These are phyloP conservation scores for Diaporthe destruens DNA, from an alignment of 2,329 filamentous ascomycete genomes.

Conservation along the genomic window DNA sequence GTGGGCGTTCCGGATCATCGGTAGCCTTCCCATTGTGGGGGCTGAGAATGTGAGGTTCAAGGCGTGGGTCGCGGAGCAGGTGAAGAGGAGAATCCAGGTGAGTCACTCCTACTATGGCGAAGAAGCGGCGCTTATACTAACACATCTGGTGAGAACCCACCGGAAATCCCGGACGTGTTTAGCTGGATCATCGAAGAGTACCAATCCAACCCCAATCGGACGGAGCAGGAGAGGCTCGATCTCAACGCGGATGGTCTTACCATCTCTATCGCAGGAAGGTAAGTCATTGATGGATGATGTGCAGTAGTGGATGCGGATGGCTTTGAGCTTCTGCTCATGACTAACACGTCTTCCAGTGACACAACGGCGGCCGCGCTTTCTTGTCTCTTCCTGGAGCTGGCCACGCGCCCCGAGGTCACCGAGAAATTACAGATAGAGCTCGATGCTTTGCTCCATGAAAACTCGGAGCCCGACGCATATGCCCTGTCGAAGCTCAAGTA, in stretches of 20 bases:
- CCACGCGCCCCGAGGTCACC: constrained; percentile 21
- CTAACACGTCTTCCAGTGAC: constrained; percentile 27
- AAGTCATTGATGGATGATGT: background rate
- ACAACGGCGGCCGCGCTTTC: constrained; percentile 37
- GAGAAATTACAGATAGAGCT: constrained; percentile 34
- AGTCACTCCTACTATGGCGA: background rate
- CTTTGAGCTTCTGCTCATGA: background rate
- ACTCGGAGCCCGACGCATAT: constrained; percentile 28
- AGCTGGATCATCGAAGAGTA: constrained; percentile 38
- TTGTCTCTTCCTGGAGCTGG: constrained; percentile 38
- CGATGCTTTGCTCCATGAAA: constrained; percentile 10
- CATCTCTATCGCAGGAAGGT: constrained; percentile 38
- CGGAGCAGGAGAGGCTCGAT: constrained; percentile 20
- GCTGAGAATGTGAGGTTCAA: constrained; percentile 32
- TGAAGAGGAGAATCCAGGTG: constrained; percentile 37
- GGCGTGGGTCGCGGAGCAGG: constrained; percentile 24
- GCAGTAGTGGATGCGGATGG: background rate
- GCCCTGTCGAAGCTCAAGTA: constrained; percentile 28
- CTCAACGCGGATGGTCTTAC: constrained; percentile 27
- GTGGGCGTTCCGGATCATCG: constrained; percentile 23
- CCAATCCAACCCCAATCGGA: constrained; percentile 18
- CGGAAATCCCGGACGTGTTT: constrained; percentile 33
- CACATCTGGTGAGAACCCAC: constrained; percentile 20
- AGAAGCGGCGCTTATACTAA: background rate
- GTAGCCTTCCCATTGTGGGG: constrained; percentile 15